Conservation (phyloP, 306 rosid species). For the Mimosa pudica region DNA sequence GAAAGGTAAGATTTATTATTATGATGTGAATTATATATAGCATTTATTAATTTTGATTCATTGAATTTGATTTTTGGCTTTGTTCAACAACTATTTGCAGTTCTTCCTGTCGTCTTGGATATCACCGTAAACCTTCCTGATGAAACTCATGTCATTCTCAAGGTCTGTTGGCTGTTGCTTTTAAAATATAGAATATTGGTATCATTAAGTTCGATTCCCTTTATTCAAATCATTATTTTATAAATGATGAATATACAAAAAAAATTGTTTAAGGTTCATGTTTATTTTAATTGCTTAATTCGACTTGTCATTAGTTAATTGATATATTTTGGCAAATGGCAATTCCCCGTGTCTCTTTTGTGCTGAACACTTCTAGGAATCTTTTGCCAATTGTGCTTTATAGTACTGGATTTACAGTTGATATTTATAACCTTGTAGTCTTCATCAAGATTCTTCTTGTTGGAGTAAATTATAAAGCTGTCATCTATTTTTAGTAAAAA, state of each 20-base stretch:
- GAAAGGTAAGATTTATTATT: slow-evolving; percentile 46
- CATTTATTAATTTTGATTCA: not conserved
- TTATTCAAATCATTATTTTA: not conserved
- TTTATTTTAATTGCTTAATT: slow-evolving; percentile 12
- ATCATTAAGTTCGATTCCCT: not conserved
- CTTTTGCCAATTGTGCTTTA: slow-evolving; percentile 31
- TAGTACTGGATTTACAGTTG: not conserved
- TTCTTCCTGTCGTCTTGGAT: slow-evolving; percentile 88
- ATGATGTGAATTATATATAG: no score
- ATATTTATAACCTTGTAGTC: slow-evolving; percentile 7
- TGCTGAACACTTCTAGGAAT: slow-evolving; percentile 24
- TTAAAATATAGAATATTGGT: not conserved
- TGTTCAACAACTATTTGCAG: slow-evolving; percentile 50
- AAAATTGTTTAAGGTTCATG: not conserved
- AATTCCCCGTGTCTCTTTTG: slow-evolving; percentile 8
- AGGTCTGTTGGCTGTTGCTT: slow-evolving; percentile 50
- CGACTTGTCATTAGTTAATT: not conserved
- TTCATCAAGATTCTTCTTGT: not conserved
- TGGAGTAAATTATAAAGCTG: not conserved
- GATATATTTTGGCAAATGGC: slow-evolving; percentile 20
- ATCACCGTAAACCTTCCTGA: slow-evolving; percentile 82
- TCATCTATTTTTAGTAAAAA: not conserved
- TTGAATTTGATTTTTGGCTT: not conserved
- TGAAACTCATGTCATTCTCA: slow-evolving; percentile 70
- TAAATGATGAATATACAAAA: not conserved